Evolutionary conservation across 2,329 filamentous ascomycete genomes (phyloP).

Genomic region (Paraphoma sp.): DNA sequence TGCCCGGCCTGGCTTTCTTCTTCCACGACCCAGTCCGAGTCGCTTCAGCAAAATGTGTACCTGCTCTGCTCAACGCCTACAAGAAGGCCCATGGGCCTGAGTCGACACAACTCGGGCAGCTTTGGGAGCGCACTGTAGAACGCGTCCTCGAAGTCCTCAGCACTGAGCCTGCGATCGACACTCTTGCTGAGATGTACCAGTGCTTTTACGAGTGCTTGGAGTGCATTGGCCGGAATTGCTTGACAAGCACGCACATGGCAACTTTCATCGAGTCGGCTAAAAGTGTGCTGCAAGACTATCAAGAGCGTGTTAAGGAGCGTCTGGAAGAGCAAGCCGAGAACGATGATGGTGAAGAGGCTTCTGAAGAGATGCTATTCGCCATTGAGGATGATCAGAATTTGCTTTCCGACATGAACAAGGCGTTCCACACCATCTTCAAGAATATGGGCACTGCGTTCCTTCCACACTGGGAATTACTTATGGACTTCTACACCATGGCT

Average conservation of each 20-base stretch:
- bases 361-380: slow-evolving; percentile 84
- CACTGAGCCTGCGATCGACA: slow-evolving; percentile 94
- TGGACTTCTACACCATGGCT: slow-evolving; percentile 85
- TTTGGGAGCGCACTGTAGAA: slow-evolving; percentile 86
- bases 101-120: slow-evolving; percentile 77
- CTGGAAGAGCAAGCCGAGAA: slow-evolving; percentile 83
- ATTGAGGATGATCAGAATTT: slow-evolving; percentile 98
- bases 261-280: slow-evolving; percentile 86
- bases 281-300: slow-evolving; percentile 90
- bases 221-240: slow-evolving; percentile 84
- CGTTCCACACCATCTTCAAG: slow-evolving; percentile 98
- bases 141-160: slow-evolving; percentile 93
- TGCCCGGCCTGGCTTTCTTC: slow-evolving; percentile 95
- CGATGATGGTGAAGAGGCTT: slow-evolving; percentile 89
- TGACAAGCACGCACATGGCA: slow-evolving; percentile 79
- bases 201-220: slow-evolving; percentile 99
- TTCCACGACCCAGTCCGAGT: slow-evolving; percentile 98
- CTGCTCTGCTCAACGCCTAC: slow-evolving; percentile 90
- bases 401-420: slow-evolving; percentile 99
- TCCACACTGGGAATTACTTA: slow-evolving; percentile 83
- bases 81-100: slow-evolving; percentile 87
- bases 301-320: slow-evolving; percentile 81
- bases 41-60: slow-evolving; percentile 92
- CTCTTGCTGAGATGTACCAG: slow-evolving; percentile 98
- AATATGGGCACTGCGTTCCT: slow-evolving; percentile 88